A percentile compares a stretch with the other conserved stretches of the same genome.
Conservation (phyloP, 2,329 filamentous ascomycete species). For the Xylariomycetidae sp. region DNA sequence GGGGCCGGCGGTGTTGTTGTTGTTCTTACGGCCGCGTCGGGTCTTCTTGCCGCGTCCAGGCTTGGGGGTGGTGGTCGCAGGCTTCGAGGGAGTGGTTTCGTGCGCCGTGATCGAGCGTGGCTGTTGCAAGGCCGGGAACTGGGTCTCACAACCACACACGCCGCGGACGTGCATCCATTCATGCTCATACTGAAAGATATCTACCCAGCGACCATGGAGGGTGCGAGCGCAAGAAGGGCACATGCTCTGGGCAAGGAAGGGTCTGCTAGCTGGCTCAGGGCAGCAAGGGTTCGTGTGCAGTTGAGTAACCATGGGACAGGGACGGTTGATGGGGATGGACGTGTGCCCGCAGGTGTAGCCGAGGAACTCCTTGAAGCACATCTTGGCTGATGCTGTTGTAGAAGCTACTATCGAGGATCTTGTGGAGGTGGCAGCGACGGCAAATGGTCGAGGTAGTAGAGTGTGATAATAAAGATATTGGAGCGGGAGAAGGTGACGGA, state of each 20-base stretch:
- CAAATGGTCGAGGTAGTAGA: too few species aligned
- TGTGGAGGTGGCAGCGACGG: too few species aligned
- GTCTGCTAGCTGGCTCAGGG: slow-evolving; percentile 20
- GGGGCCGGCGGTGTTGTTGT: too few species aligned
- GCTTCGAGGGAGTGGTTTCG: too few species aligned
- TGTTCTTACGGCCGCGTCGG: too few species aligned
- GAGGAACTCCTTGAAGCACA: slow-evolving; percentile 42
- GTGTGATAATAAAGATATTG: too few species aligned
- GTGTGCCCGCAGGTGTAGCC: slow-evolving; percentile 44
- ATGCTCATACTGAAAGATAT: slow-evolving; percentile 37
- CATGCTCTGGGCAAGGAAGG: slow-evolving; percentile 28
- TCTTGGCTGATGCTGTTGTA: too few species aligned
- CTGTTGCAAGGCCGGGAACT: slow-evolving; percentile 30
- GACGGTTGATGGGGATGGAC: slow-evolving; percentile 31
- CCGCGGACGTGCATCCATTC: slow-evolving; percentile 40
- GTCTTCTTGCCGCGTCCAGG: too few species aligned
- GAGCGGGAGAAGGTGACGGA: too few species aligned
- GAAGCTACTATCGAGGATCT: too few species aligned
- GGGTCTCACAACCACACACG: slow-evolving; percentile 31
- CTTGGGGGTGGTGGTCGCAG: too few species aligned
- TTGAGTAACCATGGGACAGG: slow-evolving; percentile 37
- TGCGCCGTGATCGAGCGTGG: too few species aligned
- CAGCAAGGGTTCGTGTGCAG: slow-evolving; percentile 31
- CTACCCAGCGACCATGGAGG: slow-evolving; percentile 32
- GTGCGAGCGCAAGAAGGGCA: slow-evolving; percentile 33